Conservation (phyloP, 192 early-diverging fungal species). For the Linnemannia schmuckeri region DNA sequence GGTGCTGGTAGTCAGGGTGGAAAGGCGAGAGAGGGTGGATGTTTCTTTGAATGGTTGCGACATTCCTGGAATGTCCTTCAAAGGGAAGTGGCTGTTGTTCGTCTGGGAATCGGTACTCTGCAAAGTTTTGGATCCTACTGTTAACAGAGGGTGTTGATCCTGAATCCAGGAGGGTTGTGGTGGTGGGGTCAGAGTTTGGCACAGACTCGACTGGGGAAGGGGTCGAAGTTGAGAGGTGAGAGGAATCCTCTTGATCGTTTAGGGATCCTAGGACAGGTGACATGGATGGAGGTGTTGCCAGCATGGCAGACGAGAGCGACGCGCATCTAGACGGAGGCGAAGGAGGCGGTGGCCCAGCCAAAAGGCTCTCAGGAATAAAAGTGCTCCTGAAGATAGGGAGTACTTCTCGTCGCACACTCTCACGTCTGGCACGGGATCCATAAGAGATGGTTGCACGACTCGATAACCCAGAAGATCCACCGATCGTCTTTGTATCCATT, state of each 20-base stretch:
- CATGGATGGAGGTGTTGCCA: constrained; percentile 18
- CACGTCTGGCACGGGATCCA: not conserved
- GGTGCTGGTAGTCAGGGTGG: constrained; percentile 50
- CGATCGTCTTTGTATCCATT: not conserved
- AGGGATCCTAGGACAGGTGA: constrained; percentile 7
- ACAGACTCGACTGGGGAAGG: not conserved
- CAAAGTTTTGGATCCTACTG: constrained; percentile 3
- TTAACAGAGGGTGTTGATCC: not conserved
- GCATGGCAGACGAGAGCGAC: constrained; percentile 15
- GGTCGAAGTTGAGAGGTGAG: not conserved
- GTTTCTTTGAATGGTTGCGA: constrained; percentile 5
- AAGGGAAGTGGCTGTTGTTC: not conserved
- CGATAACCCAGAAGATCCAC: not conserved
- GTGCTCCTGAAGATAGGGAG: constrained; percentile 20
- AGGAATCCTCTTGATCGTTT: not conserved
- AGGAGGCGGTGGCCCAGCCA: constrained; percentile 31
- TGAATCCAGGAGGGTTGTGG: not conserved
- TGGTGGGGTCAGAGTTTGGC: not conserved
- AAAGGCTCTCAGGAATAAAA: constrained; percentile 37
- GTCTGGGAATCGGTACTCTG: constrained; percentile 45
- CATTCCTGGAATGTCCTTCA: not conserved
- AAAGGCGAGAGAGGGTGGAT: constrained; percentile 46
- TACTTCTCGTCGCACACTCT: not conserved
- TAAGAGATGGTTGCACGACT: not conserved
- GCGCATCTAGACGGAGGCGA: not conserved